A percentile compares a stretch with the other conserved stretches of the same genome.
These are phyloP conservation scores for Henckelia pumila DNA, from an alignment of 257 asterid species.

Conservation along the genomic window DNA sequence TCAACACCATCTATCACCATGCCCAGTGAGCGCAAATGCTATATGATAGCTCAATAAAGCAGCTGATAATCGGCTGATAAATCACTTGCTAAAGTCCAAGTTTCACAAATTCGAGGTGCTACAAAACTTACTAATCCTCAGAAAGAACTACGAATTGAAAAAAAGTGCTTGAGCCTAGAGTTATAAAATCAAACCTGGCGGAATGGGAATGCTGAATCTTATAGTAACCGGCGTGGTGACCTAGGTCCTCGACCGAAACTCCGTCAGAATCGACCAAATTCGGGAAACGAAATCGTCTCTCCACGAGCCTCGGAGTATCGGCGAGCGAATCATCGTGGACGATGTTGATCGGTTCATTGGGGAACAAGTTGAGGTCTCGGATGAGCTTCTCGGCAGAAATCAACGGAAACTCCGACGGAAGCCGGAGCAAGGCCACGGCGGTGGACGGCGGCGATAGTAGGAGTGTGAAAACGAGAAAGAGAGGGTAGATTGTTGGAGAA, in stretches of 20 bases:
- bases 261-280: conserved; percentile 48
- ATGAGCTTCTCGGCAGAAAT: conserved; percentile 59
- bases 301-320: conserved; percentile 45
- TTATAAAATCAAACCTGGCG: conserved; percentile 52
- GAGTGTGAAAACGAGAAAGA: conserved; percentile 25
- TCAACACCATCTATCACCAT: not conserved
- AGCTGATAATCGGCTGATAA: too few species aligned
- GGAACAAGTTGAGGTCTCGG: conserved; percentile 70
- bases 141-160: not conserved
- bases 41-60: too few species aligned
- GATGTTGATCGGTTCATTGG: conserved; percentile 52
- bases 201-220: conserved; percentile 72
- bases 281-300: conserved; percentile 67
- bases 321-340: conserved; percentile 30
- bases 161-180: not conserved
- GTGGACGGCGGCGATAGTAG: conserved; percentile 32
- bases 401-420: conserved; percentile 40
- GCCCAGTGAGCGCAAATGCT: not conserved
- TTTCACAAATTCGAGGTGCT: not conserved
- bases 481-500: conserved; percentile 25
- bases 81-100: too few species aligned
- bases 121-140: not conserved
- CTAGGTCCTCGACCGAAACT: conserved; percentile 56
- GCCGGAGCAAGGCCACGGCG: conserved; percentile 48
- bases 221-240: conserved; percentile 92